phyloP scores from a whole-genome alignment of 75 land plant species.

The Chamaecyparis obtusa region DNA sequence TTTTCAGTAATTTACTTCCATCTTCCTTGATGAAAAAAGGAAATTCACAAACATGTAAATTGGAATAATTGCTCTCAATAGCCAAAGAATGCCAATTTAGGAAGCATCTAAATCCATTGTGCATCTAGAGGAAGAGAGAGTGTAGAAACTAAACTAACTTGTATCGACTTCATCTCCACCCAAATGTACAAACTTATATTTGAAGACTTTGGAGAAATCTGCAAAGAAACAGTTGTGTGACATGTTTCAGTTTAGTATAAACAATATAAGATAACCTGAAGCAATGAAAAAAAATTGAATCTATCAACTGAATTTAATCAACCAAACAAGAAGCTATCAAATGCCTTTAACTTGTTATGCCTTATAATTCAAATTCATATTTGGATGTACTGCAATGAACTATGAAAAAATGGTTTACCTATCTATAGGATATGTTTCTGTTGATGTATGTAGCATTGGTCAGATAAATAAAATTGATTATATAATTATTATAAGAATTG shows the following conservation, averaged over 20 bases:
- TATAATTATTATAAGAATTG: too few species aligned
- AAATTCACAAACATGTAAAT: background rate
- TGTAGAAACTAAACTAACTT: constrained; percentile 44
- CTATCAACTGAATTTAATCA: background rate
- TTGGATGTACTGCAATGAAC: background rate
- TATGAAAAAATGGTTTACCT: background rate
- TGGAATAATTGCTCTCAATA: background rate
- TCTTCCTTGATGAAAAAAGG: background rate
- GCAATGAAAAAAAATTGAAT: background rate
- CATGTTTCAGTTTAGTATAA: background rate
- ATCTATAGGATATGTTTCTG: background rate
- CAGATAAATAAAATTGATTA: too few species aligned
- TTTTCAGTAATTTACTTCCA: background rate
- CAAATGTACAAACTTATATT: constrained; percentile 82
- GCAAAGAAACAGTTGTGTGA: constrained; percentile 18
- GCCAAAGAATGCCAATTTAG: background rate
- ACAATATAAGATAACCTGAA: background rate
- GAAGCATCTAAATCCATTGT: background rate
- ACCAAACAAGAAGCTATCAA: background rate
- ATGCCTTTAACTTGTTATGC: background rate
- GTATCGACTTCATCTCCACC: constrained; percentile 98
- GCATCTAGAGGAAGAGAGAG: background rate
- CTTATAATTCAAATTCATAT: background rate
- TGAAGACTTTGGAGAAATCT: constrained; percentile 88
- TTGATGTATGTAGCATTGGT: too few species aligned